Evolutionary conservation across 305 asterid genomes (phyloP).

Genomic region (Fraxinus sp.): DNA sequence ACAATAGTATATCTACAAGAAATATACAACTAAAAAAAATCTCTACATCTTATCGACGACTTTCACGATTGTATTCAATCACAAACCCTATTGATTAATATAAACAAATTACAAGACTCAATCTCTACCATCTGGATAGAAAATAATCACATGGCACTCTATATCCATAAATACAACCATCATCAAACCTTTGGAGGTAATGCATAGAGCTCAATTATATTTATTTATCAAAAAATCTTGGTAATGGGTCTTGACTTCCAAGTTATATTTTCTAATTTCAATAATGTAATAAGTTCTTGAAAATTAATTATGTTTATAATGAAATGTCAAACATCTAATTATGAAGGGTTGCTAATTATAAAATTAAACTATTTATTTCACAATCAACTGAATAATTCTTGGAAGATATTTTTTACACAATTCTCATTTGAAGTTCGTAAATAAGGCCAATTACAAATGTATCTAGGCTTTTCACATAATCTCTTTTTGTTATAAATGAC

Average conservation of each 20-base stretch:
- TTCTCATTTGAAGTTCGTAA: no score
- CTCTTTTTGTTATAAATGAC: not conserved
- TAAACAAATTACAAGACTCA: no score
- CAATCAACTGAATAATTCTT: not conserved
- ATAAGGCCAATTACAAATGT: not conserved
- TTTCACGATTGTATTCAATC: not conserved
- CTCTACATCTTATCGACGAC: not conserved
- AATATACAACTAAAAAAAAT: not conserved
- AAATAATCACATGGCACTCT: no score
- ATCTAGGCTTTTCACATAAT: not conserved
- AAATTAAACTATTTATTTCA: not conserved
- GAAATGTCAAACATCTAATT: not conserved
- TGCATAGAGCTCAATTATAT: no score
- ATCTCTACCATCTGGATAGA: no score
- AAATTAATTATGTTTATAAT: no score
- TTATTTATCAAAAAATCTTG: not conserved
- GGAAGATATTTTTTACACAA: no score
- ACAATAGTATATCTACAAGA: no score
- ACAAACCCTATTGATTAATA: not conserved
- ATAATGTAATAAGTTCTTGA: not conserved
- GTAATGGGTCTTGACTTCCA: not conserved
- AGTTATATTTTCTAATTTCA: not conserved
- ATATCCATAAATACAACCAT: no score
- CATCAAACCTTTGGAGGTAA: no score
- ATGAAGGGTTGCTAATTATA: not conserved